Conservation (phyloP, 345 rosid genomes). For the Eucalyptus viminalis region DNA sequence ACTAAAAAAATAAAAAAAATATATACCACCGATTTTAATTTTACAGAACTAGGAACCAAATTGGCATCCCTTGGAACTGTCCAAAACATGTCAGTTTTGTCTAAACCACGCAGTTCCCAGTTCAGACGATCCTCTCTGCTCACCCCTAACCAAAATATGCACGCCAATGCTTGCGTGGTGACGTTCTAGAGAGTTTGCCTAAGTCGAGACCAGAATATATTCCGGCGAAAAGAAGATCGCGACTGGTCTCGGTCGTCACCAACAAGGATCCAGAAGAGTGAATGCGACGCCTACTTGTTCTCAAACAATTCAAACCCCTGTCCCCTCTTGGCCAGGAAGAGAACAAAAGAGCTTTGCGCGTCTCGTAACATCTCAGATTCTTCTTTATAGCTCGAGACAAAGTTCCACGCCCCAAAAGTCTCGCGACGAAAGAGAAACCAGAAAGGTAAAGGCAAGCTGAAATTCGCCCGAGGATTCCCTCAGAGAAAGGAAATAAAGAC, state of each 20-base stretch:
- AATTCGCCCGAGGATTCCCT: background rate
- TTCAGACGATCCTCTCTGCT: background rate
- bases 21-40: no score
- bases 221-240: background rate
- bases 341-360: background rate
- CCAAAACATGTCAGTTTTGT: background rate
- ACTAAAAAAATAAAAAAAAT: no score
- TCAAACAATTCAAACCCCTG: background rate
- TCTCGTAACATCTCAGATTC: background rate
- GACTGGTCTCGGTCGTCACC: background rate
- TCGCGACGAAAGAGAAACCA: background rate
- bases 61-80: accelerated
- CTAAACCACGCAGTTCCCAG: accelerated
- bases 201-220: background rate
- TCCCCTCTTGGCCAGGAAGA: background rate
- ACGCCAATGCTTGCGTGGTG: background rate
- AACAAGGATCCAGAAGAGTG: background rate
- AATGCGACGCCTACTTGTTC: background rate
- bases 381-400: background rate
- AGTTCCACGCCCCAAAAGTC: background rate
- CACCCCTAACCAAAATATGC: background rate
- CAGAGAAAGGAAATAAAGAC: background rate
- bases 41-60: no score
- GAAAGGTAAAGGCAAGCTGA: background rate
- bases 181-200: background rate